These are phyloP conservation scores for Thielaviopsis euricoi DNA, from an alignment of 2,329 filamentous ascomycete species.

Conservation along the genomic window DNA sequence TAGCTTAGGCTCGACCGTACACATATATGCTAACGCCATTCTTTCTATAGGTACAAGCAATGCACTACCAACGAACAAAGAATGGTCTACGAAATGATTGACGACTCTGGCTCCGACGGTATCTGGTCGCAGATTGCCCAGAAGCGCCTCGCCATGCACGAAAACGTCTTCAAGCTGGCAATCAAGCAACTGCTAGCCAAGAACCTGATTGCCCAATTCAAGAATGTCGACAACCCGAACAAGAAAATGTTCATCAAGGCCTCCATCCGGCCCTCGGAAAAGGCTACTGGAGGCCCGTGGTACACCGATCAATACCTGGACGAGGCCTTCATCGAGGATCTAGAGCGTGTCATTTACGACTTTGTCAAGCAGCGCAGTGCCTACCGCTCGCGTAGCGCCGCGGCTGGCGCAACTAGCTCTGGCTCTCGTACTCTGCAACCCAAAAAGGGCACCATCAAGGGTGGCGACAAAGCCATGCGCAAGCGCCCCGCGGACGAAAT, in stretches of 20 bases:
- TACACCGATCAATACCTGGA: conserved; percentile 86
- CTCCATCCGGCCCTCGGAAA: conserved; percentile 67
- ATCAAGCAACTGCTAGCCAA: conserved; percentile 73
- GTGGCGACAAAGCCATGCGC: conserved; percentile 25
- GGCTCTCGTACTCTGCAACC: conserved; percentile 27
- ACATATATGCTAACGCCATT: neutral
- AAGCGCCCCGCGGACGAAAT: conserved; percentile 31
- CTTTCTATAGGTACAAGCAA: conserved; percentile 34
- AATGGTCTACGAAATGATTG: conserved; percentile 78
- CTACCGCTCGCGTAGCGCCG: conserved; percentile 31
- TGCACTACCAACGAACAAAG: conserved; percentile 56
- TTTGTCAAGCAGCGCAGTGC: conserved; percentile 59
- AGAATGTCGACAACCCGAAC: conserved; percentile 76
- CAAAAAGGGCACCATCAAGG: conserved; percentile 39
- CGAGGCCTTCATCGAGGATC: conserved; percentile 65
- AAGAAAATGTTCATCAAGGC: conserved; percentile 95
- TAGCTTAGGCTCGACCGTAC: too few relatives aligned
- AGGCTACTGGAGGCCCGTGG: conserved; percentile 87
- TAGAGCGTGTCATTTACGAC: conserved; percentile 58
- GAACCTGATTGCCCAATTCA: conserved; percentile 72
- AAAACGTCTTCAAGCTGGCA: conserved; percentile 62
- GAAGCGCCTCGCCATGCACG: conserved; percentile 64
- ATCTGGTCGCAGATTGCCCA: conserved; percentile 86
- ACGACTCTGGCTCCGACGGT: conserved; percentile 67
- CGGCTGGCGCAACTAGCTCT: conserved; percentile 14